Evolutionary conservation across 306 rosid species (phyloP).

Genomic region (Rosa chinensis): DNA sequence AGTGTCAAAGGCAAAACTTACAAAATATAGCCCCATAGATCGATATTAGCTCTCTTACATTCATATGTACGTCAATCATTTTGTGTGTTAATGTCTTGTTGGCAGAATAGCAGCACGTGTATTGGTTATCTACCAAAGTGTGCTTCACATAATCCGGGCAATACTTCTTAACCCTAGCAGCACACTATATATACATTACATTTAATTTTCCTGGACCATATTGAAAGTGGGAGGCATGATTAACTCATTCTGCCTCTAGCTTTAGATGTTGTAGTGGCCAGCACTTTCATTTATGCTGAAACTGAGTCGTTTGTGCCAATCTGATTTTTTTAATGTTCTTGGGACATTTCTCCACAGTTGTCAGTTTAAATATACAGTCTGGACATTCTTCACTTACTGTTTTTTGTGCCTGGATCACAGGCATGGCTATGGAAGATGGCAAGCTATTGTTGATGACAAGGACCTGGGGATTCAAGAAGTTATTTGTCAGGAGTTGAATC

Average conservation of each 20-base stretch:
- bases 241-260: neutral
- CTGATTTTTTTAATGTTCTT: neutral
- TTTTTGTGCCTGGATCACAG: conserved; percentile 30
- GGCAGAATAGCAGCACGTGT: no score
- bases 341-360: neutral
- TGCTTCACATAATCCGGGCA: neutral
- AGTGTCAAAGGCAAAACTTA: neutral
- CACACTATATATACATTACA: neutral
- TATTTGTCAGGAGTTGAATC: conserved; percentile 95
- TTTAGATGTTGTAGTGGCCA: neutral
- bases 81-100: neutral
- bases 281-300: neutral
- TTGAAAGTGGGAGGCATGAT: neutral
- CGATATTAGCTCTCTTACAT: neutral
- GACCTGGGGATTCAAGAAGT: conserved; percentile 84
- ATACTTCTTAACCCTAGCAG: neutral
- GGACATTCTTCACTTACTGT: conserved; percentile 10
- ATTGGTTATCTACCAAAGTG: neutral
- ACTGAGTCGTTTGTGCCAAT: neutral
- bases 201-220: no score
- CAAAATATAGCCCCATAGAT: neutral
- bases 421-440: conserved; percentile 99
- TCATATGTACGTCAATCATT: neutral
- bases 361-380: neutral
- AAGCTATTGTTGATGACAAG: conserved; percentile 93